phyloP scores from a whole-genome alignment of 1,284 basidiomycete genomes.

The Vanrija humicola region DNA sequence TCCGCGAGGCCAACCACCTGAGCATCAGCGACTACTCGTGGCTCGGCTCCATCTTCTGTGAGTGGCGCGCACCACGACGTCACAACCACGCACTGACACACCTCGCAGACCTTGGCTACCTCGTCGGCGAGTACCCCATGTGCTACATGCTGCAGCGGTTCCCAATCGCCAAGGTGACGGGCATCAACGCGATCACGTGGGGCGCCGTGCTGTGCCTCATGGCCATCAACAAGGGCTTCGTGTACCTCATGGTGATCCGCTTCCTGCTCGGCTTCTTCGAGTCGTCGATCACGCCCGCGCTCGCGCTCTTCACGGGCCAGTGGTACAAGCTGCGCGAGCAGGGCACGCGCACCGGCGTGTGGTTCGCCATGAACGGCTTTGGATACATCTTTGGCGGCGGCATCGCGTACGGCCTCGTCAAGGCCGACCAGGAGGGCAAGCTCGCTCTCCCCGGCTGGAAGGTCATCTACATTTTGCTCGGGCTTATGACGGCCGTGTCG shows the following conservation, averaged over 20 bases:
- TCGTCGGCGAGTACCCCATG: constrained; percentile 24
- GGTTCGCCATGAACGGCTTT: constrained; percentile 18
- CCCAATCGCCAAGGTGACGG: constrained; percentile 6
- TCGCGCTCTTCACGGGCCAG: constrained; percentile 19
- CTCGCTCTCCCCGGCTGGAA: constrained; percentile 19
- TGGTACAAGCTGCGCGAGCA: constrained; percentile 20
- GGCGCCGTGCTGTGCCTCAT: constrained; percentile 20
- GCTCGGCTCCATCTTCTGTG: constrained; percentile 22
- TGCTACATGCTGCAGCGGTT: constrained; percentile 19
- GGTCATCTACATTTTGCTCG: constrained; percentile 23
- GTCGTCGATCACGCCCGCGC: constrained; percentile 10
- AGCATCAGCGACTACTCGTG: constrained; percentile 15
- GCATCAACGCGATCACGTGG: constrained; percentile 9
- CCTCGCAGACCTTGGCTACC: constrained; percentile 15
- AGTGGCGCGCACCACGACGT: background rate
- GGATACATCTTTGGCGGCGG: constrained; percentile 20
- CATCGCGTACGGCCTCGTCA: constrained; percentile 18
- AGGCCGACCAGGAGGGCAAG: constrained; percentile 7
- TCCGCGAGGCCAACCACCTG: constrained; percentile 8
- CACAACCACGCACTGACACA: background rate
- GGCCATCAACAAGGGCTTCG: constrained; percentile 15
- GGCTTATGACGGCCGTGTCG: constrained; percentile 14
- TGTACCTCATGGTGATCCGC: constrained; percentile 17
- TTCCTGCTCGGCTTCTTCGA: constrained; percentile 19
- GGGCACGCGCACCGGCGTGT: constrained; percentile 12